Base-by-base conservation (phyloP, 129 eudicot genomes). In the Calendula officinalis region DNA sequence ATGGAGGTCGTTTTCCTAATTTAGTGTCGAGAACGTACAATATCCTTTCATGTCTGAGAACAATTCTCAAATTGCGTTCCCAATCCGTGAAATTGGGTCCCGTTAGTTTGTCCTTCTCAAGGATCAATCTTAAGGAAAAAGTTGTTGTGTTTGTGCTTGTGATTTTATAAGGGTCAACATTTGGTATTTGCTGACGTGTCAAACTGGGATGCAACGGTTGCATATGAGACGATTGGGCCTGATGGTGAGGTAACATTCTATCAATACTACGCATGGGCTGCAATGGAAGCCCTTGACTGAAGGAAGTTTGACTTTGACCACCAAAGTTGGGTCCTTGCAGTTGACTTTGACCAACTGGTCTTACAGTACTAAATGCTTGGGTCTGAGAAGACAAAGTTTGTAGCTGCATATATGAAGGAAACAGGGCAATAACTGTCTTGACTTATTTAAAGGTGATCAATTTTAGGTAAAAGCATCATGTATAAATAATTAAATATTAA, bases 401-500 rank as follows among this genome's bases (percentile, higher is more conserved):
- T 55, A 66, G 68, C 82, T 73, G 91, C 70, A 68, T 42, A 22
- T 84, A 50, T 30, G 50, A 56, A 88, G 80, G 75, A 69, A 81
- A 39, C 79, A 68, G 62, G 73, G 91, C 27, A 82, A 83, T n/a
- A 90, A 85, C 55, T 78, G 86, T 61, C 71, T 63, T 50, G 94
- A 78, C 75, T 80, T 79, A 56, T 74, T 77, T 17, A 66, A 52
- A 3, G 91, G 82, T 61, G 91, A 82, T 16, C 77, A 15, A 66
- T 73, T 78, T 62, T 66, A 81, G 76, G 68, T 76, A 60, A 22
- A 22, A 0, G 30, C 2, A 22, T 22, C 33, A 33, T 33, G 41
- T 5, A 55, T 33, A 34, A 32, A 11, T 32, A 36, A 35, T 22
- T 22, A 8, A n/a, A 13, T 22, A 17, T 37, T 7, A 22, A 22